A percentile compares a stretch with the other conserved stretches of the same genome.
phyloP scores from a whole-genome alignment of 2,329 filamentous ascomycete genomes.

The Talaromyces atroroseus region DNA sequence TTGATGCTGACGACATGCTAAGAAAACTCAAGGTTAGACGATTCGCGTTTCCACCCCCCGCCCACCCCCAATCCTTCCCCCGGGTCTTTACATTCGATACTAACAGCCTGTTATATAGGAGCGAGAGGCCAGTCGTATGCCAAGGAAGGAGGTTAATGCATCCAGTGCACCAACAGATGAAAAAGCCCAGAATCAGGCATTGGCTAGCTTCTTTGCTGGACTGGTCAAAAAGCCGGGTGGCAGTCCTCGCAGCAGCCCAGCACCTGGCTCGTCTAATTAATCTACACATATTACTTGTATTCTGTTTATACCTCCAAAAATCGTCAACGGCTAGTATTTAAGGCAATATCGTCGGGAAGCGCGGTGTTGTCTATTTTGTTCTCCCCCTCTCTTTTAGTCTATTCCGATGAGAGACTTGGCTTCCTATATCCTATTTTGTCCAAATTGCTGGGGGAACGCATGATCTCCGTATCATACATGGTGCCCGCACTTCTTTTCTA shows the following conservation, averaged over 20 bases:
- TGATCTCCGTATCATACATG: neutral
- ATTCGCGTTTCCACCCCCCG: neutral
- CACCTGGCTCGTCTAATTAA: conserved; percentile 13
- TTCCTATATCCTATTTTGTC: neutral
- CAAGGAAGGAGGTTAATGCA: conserved; percentile 29
- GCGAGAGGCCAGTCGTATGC: conserved; percentile 37
- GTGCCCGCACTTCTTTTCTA: neutral
- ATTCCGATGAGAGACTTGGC: neutral
- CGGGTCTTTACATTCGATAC: neutral
- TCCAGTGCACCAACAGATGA: conserved; percentile 33
- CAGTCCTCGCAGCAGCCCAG: conserved; percentile 34
- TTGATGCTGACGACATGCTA: conserved; percentile 90
- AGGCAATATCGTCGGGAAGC: neutral
- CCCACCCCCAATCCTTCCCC: neutral
- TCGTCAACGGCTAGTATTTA: neutral
- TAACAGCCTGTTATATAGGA: conserved; percentile 26
- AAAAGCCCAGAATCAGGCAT: conserved; percentile 54
- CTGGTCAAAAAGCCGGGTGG: conserved; percentile 49
- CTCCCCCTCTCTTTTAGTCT: neutral
- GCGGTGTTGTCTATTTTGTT: neutral
- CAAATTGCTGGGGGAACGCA: neutral
- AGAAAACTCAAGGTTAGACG: conserved; percentile 71
- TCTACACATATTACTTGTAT: neutral
- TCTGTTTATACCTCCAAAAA: neutral
- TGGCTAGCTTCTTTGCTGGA: conserved; percentile 57